These are phyloP conservation scores for Trichoderma endophyticum DNA, from an alignment of 2,329 filamentous ascomycete genomes.

Conservation along the genomic window DNA sequence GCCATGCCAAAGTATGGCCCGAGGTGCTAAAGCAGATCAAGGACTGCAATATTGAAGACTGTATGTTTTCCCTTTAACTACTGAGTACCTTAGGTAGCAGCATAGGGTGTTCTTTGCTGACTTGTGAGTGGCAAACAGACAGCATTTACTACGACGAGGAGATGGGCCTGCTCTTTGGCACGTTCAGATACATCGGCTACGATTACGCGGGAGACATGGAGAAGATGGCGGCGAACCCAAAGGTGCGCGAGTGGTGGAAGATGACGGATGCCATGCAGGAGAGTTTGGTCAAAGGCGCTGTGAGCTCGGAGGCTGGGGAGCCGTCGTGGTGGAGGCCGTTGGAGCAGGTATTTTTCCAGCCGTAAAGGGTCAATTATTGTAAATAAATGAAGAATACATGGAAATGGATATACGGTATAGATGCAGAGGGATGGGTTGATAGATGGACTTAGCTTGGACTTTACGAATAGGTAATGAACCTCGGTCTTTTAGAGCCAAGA, in stretches of 20 bases:
- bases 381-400: background rate
- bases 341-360: constrained; percentile 65
- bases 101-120: background rate
- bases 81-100: no score
- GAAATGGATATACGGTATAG: background rate
- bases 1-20: constrained; percentile 72
- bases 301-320: constrained; percentile 55
- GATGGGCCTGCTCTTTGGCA: constrained; percentile 65
- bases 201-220: constrained; percentile 74
- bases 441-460: background rate
- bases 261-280: constrained; percentile 78
- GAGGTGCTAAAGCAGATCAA: constrained; percentile 74
- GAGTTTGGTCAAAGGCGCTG: constrained; percentile 57
- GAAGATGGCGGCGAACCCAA: constrained; percentile 67
- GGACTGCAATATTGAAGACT: constrained; percentile 71
- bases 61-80: constrained; percentile 36
- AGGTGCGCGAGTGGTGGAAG: constrained; percentile 74
- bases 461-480: background rate
- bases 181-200: constrained; percentile 74
- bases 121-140: constrained; percentile 43
- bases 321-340: constrained; percentile 67
- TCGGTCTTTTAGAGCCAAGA: background rate
- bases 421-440: background rate
- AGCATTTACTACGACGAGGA: constrained; percentile 68
- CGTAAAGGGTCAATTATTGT: constrained; percentile 35